Conservation (phyloP, 2,329 filamentous ascomycete species). For the Aspergillus fructus region DNA sequence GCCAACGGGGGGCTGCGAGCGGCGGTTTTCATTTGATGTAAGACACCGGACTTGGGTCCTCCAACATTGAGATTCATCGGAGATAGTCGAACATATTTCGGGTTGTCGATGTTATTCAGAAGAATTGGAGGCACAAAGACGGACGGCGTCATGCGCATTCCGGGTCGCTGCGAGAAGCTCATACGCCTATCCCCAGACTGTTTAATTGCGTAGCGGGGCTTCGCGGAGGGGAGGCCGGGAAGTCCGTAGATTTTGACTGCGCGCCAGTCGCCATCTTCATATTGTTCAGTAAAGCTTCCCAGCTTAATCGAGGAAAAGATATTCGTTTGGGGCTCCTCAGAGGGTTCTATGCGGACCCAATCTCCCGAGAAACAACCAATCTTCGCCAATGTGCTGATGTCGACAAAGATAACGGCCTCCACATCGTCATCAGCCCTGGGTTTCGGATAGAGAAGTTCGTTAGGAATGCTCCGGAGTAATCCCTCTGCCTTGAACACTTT, state of each 20-base stretch:
- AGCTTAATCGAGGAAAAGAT: constrained; percentile 65
- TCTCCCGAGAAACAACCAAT: constrained; percentile 97
- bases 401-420: constrained; percentile 82
- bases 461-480: constrained; percentile 68
- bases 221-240: constrained; percentile 61
- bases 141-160: constrained; percentile 53
- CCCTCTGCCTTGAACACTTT: constrained; percentile 84
- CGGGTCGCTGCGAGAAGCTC: constrained; percentile 53
- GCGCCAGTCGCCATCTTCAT: constrained; percentile 71
- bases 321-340: constrained; percentile 64
- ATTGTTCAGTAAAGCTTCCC: constrained; percentile 46
- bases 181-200: constrained; percentile 49
- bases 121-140: constrained; percentile 83
- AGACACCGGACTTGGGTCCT: constrained; percentile 57
- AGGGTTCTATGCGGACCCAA: constrained; percentile 83
- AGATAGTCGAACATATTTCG: constrained; percentile 76
- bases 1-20: constrained; percentile 58
- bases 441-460: constrained; percentile 80
- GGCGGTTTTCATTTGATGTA: constrained; percentile 48
- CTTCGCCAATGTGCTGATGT: constrained; percentile 79
- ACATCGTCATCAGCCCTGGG: constrained; percentile 83
- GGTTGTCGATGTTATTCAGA: constrained; percentile 77
- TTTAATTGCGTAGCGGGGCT: constrained; percentile 57
- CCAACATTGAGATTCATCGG: constrained; percentile 50
- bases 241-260: constrained; percentile 86